Conservation (phyloP, 1,284 basidiomycete species). For the Malassezia obtusa region DNA sequence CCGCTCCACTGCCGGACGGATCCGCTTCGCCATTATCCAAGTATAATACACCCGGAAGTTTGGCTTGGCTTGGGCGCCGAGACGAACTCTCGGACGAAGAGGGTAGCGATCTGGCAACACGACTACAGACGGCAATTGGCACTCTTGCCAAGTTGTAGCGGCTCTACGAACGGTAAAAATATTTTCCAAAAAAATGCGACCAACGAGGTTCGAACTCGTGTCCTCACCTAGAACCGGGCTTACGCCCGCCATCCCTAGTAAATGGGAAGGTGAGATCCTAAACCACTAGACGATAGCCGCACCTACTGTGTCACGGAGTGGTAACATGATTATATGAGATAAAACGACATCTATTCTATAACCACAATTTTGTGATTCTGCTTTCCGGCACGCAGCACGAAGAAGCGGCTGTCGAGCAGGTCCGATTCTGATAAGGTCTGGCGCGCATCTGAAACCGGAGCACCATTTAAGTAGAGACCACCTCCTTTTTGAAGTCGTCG, state of each 20-base stretch:
- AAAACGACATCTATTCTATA: not conserved
- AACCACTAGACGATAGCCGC: slow-evolving; percentile 23
- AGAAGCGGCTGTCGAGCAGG: slow-evolving; percentile 6
- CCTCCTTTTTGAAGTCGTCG: slow-evolving; percentile 12
- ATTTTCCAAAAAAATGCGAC: slow-evolving; percentile 13
- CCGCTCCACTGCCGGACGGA: not conserved
- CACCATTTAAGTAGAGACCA: slow-evolving; percentile 18
- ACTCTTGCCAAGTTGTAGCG: slow-evolving; percentile 2
- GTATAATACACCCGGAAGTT: not conserved
- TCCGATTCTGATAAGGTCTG: not conserved
- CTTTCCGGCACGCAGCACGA: slow-evolving; percentile 16
- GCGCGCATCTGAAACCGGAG: not conserved
- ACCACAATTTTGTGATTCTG: slow-evolving; percentile 13
- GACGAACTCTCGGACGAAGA: slow-evolving; percentile 11
- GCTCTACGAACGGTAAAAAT: not conserved
- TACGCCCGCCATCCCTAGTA: slow-evolving; percentile 10
- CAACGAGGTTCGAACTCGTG: slow-evolving; percentile 21
- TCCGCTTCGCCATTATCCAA: not conserved
- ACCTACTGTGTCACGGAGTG: not conserved
- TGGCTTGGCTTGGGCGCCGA: not conserved
- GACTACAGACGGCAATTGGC: not conserved
- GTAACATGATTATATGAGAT: not conserved
- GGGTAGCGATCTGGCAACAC: not conserved
- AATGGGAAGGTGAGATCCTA: slow-evolving; percentile 23
- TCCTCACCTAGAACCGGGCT: slow-evolving; percentile 19